These are phyloP conservation scores for Crithidia expoeki DNA, from an alignment of 208 protist species.

Conservation along the genomic window DNA sequence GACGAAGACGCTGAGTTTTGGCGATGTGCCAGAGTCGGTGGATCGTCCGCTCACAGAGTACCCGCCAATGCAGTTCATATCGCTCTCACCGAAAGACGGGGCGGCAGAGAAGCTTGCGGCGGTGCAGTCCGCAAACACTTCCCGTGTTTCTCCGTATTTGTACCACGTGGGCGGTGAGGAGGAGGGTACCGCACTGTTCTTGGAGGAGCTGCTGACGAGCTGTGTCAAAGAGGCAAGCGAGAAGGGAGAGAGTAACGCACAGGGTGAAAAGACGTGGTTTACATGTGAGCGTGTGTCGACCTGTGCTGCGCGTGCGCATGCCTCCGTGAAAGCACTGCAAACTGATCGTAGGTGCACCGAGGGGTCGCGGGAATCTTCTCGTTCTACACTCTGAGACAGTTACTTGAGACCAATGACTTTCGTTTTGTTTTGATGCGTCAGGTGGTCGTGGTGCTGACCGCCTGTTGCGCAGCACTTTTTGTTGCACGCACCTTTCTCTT, in stretches of 20 bases:
- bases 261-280: slow-evolving; percentile 28
- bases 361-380: not conserved
- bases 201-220: slow-evolving; percentile 38
- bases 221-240: slow-evolving; percentile 21
- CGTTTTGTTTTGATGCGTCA: too few relatives aligned
- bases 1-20: slow-evolving; percentile 43
- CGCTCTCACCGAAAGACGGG: slow-evolving; percentile 37
- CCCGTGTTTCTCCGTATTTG: not conserved
- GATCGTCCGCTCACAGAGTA: slow-evolving; percentile 51
- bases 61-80: slow-evolving; percentile 60
- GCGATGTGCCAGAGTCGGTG: slow-evolving; percentile 57
- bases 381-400: slow-evolving; percentile 1
- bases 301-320: slow-evolving; percentile 25
- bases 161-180: slow-evolving; percentile 65
- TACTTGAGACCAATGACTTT: too few relatives aligned
- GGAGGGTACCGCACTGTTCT: slow-evolving; percentile 59
- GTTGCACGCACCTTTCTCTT: too few relatives aligned
- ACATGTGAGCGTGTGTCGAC: slow-evolving; percentile 24
- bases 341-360: not conserved
- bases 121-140: not conserved
- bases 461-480: too few relatives aligned
- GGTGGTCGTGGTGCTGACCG: too few relatives aligned
- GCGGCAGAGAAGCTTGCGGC: slow-evolving; percentile 11
- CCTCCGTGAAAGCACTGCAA: slow-evolving; percentile 9
- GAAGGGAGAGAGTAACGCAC: not conserved